Evolutionary conservation across 179 eudicot genomes (phyloP).

Genomic region (Spinacia oleracea): DNA sequence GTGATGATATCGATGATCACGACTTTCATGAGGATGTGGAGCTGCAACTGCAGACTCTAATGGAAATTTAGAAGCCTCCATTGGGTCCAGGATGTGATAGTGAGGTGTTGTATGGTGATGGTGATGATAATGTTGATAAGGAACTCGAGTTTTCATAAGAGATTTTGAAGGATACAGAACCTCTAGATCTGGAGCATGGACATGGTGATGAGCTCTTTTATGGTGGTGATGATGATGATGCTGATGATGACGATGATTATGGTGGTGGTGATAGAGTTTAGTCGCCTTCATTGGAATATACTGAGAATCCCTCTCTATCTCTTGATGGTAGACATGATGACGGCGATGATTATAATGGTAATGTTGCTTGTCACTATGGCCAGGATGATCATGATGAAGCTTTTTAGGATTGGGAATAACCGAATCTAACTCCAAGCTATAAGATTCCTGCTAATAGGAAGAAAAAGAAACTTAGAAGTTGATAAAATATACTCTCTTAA

Average conservation of each 20-base stretch:
- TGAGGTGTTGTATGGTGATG: background rate
- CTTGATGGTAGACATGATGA: conserved; percentile 5
- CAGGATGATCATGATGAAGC: background rate
- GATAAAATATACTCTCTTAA: background rate
- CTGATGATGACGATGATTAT: background rate
- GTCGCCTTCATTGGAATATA: background rate
- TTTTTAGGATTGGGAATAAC: background rate
- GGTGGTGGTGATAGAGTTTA: background rate
- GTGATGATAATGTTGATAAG: background rate
- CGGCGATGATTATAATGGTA: background rate
- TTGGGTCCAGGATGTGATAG: background rate
- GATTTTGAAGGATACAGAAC: background rate
- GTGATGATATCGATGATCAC: background rate
- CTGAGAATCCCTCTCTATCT: background rate
- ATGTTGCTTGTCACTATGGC: background rate
- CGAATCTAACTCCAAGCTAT: background rate
- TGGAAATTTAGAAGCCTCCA: conserved; percentile 9
- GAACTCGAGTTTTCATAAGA: background rate
- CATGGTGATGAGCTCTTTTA: background rate
- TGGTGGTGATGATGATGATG: background rate
- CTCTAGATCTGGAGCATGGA: background rate
- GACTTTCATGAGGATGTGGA: background rate
- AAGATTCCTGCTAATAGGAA: background rate
- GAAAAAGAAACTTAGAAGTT: background rate
- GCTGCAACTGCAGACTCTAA: background rate